Percentiles rank a stretch among this genome's conserved stretches.
phyloP scores from a whole-genome alignment of 2,329 filamentous ascomycete genomes.

The Beauveria sp. region DNA sequence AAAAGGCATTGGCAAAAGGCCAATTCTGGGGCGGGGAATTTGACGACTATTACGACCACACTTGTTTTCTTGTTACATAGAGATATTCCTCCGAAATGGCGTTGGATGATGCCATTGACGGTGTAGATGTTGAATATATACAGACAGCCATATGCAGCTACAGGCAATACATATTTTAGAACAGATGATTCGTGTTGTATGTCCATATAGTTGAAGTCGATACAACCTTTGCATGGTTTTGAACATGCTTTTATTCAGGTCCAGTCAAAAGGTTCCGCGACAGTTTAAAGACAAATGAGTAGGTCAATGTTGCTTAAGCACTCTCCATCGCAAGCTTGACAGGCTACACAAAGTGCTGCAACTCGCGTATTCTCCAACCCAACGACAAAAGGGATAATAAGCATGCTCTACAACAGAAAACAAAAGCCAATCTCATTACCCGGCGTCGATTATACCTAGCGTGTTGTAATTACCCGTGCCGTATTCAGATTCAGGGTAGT shows the following conservation, averaged over 20 bases:
- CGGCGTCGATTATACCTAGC: no score
- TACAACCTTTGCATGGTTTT: no score
- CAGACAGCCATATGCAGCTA: background rate
- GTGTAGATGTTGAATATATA: background rate
- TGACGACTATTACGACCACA: conserved; percentile 6
- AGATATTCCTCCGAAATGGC: background rate
- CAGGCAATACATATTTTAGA: background rate
- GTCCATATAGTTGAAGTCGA: background rate
- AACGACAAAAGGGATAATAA: no score
- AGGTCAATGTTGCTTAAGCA: no score
- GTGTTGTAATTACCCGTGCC: background rate
- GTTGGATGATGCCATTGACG: background rate
- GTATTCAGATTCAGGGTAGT: background rate
- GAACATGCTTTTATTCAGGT: no score
- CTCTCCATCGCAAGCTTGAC: no score
- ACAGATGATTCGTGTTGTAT: background rate
- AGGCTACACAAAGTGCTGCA: no score
- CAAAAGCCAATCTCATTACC: no score
- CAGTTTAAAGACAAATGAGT: no score
- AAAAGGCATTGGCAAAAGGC: background rate
- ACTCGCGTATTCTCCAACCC: no score
- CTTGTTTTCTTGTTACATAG: background rate
- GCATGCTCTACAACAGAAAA: no score
- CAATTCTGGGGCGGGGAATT: background rate
- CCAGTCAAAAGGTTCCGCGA: no score